phyloP scores from a whole-genome alignment of 2,329 filamentous ascomycete genomes.

The Monilinia aucupariae region DNA sequence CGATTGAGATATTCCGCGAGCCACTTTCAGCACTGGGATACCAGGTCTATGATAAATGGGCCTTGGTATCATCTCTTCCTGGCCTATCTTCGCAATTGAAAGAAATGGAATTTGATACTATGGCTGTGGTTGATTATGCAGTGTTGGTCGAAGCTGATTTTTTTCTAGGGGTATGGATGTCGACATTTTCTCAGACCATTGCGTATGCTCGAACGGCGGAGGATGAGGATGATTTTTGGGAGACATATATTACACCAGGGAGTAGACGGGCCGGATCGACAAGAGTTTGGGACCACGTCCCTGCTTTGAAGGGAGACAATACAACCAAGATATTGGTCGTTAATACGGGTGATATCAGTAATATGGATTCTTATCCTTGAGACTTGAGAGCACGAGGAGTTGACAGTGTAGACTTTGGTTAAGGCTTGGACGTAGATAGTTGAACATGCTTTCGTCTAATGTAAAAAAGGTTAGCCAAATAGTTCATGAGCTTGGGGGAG shows the following conservation, averaged over 20 bases:
- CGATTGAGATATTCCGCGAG: constrained; percentile 21
- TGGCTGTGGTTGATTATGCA: constrained; percentile 27
- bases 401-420: neutral
- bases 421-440: neutral
- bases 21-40: constrained; percentile 21
- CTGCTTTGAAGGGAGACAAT: constrained; percentile 23
- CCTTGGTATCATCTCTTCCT: constrained; percentile 3
- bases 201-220: constrained; percentile 25
- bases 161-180: constrained; percentile 26
- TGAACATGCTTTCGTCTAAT: neutral
- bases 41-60: constrained; percentile 24
- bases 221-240: constrained; percentile 22
- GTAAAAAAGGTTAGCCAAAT: neutral
- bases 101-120: constrained; percentile 22
- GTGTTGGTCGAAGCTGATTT: constrained; percentile 22
- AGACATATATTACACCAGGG: constrained; percentile 22
- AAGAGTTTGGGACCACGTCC: constrained; percentile 5
- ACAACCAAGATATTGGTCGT: constrained; percentile 27
- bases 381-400: neutral
- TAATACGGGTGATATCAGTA: constrained; percentile 20
- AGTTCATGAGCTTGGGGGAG: neutral
- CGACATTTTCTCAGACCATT: constrained; percentile 25
- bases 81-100: constrained; percentile 9
- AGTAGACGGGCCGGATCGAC: constrained; percentile 17
- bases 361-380: constrained; percentile 27